Evolutionary conservation across 371 early-diverging fungal species (phyloP).

Genomic region (Coemansia sp.): DNA sequence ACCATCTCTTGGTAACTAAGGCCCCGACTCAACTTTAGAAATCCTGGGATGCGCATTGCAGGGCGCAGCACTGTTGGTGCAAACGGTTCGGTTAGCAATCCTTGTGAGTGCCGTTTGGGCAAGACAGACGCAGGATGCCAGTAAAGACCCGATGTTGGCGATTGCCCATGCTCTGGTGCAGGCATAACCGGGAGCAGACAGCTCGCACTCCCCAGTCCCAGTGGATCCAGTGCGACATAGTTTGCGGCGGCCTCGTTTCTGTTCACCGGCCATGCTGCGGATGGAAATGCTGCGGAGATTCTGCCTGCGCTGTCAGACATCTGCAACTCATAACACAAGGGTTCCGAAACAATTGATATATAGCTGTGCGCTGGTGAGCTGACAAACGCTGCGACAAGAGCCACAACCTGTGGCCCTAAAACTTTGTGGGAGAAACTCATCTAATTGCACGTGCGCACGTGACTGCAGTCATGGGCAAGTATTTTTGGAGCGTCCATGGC

Average conservation of each 20-base stretch:
- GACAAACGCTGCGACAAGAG: too few species aligned
- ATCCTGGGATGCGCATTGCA: conserved; percentile 36
- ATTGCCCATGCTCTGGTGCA: neutral
- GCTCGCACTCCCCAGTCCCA: conserved; percentile 10
- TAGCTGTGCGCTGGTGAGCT: too few species aligned
- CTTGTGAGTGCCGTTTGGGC: neutral
- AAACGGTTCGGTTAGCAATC: conserved; percentile 2
- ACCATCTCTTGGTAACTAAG: conserved; percentile 8
- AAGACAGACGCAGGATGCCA: conserved; percentile 23
- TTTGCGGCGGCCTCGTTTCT: conserved; percentile 12
- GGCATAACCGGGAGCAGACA: conserved; percentile 23
- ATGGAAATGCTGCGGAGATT: conserved; percentile 20
- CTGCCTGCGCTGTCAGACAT: neutral
- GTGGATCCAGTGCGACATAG: conserved; percentile 14
- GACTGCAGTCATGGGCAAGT: neutral
- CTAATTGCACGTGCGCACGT: neutral
- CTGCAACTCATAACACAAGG: neutral
- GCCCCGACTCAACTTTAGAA: conserved; percentile 7
- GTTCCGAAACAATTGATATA: neutral
- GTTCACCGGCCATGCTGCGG: conserved; percentile 37
- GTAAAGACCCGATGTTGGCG: neutral
- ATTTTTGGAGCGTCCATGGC: neutral
- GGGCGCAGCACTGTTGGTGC: conserved; percentile 24
- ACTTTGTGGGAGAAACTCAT: neutral
- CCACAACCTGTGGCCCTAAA: neutral